These are phyloP conservation scores for Aaosphaeria pasadenensis DNA, from an alignment of 2,329 filamentous ascomycete species.

Conservation along the genomic window DNA sequence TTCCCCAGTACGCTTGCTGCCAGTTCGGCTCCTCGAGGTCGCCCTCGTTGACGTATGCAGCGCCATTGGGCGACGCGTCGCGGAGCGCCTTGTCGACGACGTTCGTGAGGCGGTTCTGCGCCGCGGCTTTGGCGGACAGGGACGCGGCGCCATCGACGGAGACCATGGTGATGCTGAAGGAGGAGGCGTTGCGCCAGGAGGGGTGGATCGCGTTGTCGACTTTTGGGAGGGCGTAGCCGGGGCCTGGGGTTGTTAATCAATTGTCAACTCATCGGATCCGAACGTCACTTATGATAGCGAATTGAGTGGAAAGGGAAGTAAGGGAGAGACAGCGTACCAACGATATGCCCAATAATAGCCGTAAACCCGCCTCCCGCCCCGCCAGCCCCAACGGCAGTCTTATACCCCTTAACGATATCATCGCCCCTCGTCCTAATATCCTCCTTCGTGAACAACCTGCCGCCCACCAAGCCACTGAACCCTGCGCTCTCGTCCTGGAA, in stretches of 20 bases:
- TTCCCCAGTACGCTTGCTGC: constrained; percentile 11
- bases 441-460: constrained; percentile 6
- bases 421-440: constrained; percentile 7
- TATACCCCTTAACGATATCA: constrained; percentile 7
- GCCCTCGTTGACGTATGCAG: constrained; percentile 11
- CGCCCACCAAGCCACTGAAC: constrained; percentile 5
- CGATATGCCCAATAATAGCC: constrained; percentile 5
- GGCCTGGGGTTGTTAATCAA: neutral
- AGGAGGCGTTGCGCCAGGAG: constrained; percentile 4
- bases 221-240: constrained; percentile 2
- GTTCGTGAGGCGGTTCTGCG: constrained; percentile 5
- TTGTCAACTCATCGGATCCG: no score
- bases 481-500: constrained; percentile 8
- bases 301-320: neutral
- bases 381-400: neutral
- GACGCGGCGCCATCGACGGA: constrained; percentile 1
- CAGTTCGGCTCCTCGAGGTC: constrained; percentile 12
- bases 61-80: constrained; percentile 6
- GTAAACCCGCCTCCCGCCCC: neutral
- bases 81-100: constrained; percentile 3
- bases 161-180: constrained; percentile 6
- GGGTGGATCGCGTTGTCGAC: constrained; percentile 9
- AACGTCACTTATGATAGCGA: neutral
- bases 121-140: constrained; percentile 1
- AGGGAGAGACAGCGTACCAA: constrained; percentile 1